These are phyloP conservation scores for Phylloporus arenicola DNA, from an alignment of 768 basidiomycete genomes.

Conservation along the genomic window DNA sequence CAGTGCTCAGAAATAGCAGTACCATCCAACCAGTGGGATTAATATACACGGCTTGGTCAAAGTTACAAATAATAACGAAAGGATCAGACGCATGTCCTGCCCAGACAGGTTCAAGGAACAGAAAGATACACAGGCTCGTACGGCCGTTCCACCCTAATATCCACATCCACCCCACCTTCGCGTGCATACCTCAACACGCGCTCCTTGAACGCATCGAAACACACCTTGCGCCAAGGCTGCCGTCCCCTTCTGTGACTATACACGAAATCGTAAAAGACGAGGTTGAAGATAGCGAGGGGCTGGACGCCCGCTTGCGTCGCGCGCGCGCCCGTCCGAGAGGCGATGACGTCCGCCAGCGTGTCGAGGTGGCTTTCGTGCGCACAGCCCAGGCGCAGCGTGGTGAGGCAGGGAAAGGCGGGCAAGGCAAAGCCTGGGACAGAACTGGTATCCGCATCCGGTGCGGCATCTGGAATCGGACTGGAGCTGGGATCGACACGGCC, in stretches of 20 bases:
- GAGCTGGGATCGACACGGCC: background rate
- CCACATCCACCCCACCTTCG: conserved; percentile 20
- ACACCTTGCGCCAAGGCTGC: conserved; percentile 10
- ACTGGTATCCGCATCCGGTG: background rate
- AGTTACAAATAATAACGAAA: too few species aligned
- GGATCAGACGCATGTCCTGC: background rate
- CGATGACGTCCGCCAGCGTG: conserved; percentile 14
- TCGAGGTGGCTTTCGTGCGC: conserved; percentile 18
- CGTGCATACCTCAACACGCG: conserved; percentile 20
- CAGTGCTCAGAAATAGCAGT: background rate
- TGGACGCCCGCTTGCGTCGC: conserved; percentile 9
- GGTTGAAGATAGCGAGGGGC: conserved; percentile 14
- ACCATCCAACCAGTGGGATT: background rate
- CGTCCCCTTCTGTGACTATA: conserved; percentile 6
- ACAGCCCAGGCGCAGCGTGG: conserved; percentile 18
- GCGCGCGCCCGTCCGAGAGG: conserved; percentile 11
- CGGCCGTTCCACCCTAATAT: conserved; percentile 22
- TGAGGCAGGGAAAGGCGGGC: conserved; percentile 12
- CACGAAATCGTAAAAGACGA: conserved; percentile 24
- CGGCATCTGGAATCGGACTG: background rate
- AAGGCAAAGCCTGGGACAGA: background rate
- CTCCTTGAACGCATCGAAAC: conserved; percentile 18
- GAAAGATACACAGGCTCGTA: conserved; percentile 23
- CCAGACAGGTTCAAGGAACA: conserved; percentile 4
- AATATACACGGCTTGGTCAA: too few species aligned